Evolutionary conservation across 495 filamentous ascomycete species (phyloP).

Genomic region (Annulohypoxylon stygium): DNA sequence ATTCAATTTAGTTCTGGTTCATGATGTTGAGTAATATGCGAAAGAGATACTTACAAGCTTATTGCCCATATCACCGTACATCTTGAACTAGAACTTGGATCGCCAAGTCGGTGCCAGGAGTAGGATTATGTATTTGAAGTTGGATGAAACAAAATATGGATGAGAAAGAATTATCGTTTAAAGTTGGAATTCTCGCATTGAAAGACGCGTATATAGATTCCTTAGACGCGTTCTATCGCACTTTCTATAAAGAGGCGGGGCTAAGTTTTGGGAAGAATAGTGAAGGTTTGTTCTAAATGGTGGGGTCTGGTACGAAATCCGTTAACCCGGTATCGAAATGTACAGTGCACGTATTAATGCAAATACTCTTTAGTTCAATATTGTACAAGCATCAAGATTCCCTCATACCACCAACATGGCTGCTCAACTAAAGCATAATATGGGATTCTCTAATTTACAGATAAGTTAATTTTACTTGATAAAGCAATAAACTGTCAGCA

Average conservation of each 20-base stretch:
- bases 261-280: neutral
- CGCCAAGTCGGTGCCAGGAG: neutral
- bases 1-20: slow-evolving; percentile 37
- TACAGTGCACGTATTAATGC: too few species aligned
- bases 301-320: slow-evolving; percentile 4
- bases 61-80: slow-evolving; percentile 94
- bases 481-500: too few species aligned
- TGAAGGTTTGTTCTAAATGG: neutral
- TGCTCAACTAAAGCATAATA: too few species aligned
- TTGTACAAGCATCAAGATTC: too few species aligned
- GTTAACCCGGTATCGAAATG: too few species aligned
- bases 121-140: neutral
- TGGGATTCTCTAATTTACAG: neutral
- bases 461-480: neutral
- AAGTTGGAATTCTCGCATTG: neutral
- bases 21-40: neutral
- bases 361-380: too few species aligned
- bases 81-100: slow-evolving; percentile 51
- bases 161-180: neutral
- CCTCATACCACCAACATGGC: too few species aligned
- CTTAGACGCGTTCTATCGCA: slow-evolving; percentile 21
- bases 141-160: neutral
- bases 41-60: slow-evolving; percentile 66
- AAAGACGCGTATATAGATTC: slow-evolving; percentile 31
- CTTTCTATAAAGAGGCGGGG: slow-evolving; percentile 10